A percentile compares a stretch with the other conserved stretches of the same genome.
phyloP scores from a whole-genome alignment of 305 asterid genomes.

The Fraxinus velutina region DNA sequence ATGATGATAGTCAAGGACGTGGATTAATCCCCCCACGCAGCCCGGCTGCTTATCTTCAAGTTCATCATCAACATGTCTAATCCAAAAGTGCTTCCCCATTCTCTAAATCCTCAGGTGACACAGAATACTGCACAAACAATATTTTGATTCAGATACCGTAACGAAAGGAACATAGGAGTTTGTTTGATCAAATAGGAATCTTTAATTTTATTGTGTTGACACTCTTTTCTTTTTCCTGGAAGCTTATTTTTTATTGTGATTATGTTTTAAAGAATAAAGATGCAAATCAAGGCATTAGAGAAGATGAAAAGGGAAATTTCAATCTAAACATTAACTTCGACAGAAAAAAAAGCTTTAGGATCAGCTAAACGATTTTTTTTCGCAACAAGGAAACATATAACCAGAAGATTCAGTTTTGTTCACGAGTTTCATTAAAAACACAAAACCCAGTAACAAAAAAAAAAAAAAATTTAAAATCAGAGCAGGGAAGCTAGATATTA shows the following conservation, averaged over 20 bases:
- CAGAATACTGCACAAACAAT: not conserved
- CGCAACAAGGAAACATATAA: conserved; percentile 9
- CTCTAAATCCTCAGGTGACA: not conserved
- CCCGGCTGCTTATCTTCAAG: conserved; percentile 38
- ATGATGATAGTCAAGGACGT: conserved; percentile 50
- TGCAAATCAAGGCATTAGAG: too few relatives aligned
- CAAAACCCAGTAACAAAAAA: not conserved
- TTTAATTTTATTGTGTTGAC: too few relatives aligned
- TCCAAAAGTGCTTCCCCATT: conserved; percentile 51
- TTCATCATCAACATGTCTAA: conserved; percentile 31
- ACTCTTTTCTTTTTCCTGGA: too few relatives aligned
- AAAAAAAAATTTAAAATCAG: not conserved
- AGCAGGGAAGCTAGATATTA: not conserved
- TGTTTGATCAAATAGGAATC: too few relatives aligned
- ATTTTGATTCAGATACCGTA: not conserved
- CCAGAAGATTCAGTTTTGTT: not conserved
- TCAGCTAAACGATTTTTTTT: not conserved
- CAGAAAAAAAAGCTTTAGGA: not conserved
- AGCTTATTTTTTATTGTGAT: too few relatives aligned
- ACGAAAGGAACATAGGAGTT: too few relatives aligned
- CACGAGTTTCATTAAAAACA: not conserved
- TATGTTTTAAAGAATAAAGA: too few relatives aligned
- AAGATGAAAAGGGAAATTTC: not conserved
- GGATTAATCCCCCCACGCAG: conserved; percentile 57
- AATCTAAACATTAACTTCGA: not conserved